Base-by-base conservation (phyloP, 1,284 basidiomycete genomes). In the Pascua sp. region DNA sequence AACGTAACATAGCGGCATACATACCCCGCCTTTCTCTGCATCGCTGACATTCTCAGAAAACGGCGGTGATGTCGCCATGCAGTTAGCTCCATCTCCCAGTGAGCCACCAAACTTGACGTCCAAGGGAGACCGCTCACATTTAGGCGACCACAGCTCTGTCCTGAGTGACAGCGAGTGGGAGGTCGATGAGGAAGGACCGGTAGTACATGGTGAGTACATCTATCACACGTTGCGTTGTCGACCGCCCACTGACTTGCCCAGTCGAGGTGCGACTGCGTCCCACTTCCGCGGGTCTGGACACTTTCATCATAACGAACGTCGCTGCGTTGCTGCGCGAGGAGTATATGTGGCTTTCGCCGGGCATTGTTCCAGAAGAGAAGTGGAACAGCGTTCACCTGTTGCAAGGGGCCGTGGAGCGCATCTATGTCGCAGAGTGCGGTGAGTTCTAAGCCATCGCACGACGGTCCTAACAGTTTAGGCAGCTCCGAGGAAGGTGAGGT, bases 261-360 rank as follows among this genome's bases (percentile, higher is more conserved):
- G 91, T 94, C 68, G 91, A 95, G 79, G 91, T 91, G 7, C 84
- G 91, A 47, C 79, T 52, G 10, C 36, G 9, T 1, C 24, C 47
- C 17, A 32, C 42, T 10, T 49, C 52, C 0, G 15, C 0, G 7
- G 15, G 53, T 7, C 37, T 51, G 1, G 40, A 15, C 15, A 37
- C 32, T 12, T 40, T 46, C 41, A 55, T 59, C 18, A 24, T 42
- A 4, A 17, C 50, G 7, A 49, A 47, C 42, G 46, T 60, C 8
- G n/a, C 51, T 8, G 15, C 52, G 1, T 11, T 57, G n/a, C 18
- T 60, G 7, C 45, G 45, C n/a, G 52, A 49, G 46, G 32, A 47
- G 11, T 51, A 50, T 50, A 37, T 15, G 17, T 54, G 46, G 18
- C 46, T 60, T 9, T 11, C 36, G 1, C 24, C 47, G 3, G 50